Evolutionary conservation across 768 basidiomycete species (phyloP).

Genomic region (Lactarius evosmus): DNA sequence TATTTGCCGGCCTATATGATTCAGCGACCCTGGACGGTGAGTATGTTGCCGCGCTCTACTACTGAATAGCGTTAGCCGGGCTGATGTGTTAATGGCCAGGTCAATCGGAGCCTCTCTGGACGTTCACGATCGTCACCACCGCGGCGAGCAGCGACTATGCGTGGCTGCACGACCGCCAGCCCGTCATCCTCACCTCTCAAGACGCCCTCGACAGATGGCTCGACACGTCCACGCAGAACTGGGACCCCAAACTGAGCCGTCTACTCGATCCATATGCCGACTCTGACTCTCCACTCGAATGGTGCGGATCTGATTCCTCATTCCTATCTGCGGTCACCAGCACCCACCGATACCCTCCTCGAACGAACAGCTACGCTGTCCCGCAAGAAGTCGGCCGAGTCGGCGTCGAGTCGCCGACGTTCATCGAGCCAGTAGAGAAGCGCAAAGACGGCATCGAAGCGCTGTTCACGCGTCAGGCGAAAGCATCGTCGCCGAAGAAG

Average conservation of each 20-base stretch:
- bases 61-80: not conserved
- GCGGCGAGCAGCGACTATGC: slow-evolving; percentile 60
- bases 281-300: slow-evolving; percentile 52
- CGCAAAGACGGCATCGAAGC: slow-evolving; percentile 86
- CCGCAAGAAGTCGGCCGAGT: slow-evolving; percentile 91
- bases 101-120: slow-evolving; percentile 57
- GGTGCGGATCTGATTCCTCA: slow-evolving; percentile 44
- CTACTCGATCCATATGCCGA: slow-evolving; percentile 63
- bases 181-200: slow-evolving; percentile 67
- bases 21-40: slow-evolving; percentile 61
- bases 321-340: not conserved
- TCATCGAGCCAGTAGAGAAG: slow-evolving; percentile 72
- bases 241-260: slow-evolving; percentile 57
- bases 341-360: not conserved
- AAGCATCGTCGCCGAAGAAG: slow-evolving; percentile 24
- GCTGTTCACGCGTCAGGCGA: slow-evolving; percentile 68
- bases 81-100: slow-evolving; percentile 37
- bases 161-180: slow-evolving; percentile 92
- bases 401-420: slow-evolving; percentile 75
- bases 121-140: slow-evolving; percentile 90
- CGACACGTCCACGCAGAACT: slow-evolving; percentile 64
- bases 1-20: slow-evolving; percentile 89
- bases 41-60: slow-evolving; percentile 3
- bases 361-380: slow-evolving; percentile 71
- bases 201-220: slow-evolving; percentile 73